Base-by-base conservation (phyloP, 83 land plant genomes). In the Picea abies region DNA sequence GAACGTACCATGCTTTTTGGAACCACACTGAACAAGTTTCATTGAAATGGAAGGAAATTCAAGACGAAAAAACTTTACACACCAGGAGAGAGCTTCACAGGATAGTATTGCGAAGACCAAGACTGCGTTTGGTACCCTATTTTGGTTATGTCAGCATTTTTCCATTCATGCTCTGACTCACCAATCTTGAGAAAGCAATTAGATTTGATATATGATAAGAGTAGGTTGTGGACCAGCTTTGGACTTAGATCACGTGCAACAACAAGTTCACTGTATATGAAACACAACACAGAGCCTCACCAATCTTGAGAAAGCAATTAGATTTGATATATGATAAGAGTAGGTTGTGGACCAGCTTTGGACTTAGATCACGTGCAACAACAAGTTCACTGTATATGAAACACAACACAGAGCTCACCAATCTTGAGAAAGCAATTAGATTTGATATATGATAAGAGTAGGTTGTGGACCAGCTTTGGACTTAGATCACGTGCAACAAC, bases 81-180 rank as follows among this genome's bases (percentile, higher is more conserved):
- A 26, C 84, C 35, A 70, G 60, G 17, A 80, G 89, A 63, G 91
- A 91, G 67, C 90, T 94, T 76, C 84, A 90, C 25, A 83, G 99
- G 25, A 93, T 90, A 35, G 94, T 90, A n/a, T 58, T 85, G 41
- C 89, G 86, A 37, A 81, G 56, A 62, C 99, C 99, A 76, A 68
- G 87, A 32, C 63, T 92, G 81, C 79, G 84, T 63, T 73, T 95
- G 58, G 99, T 98, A 68, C 99, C 99, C 49, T 99, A 98, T 87
- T 81, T 94, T 92, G 99, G 99, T 63, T 98, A 96, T 86, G 93
- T 92, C 85, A 96, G 96, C 86, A 96, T 98, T 81, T 96, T 98
- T 49, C 99, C 99, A 10, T 89, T 98, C 79, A 94, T 96, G 82
- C 63, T 86, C 95, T 66, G 97, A 93, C 41, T 98, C 99, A 16